Evolutionary conservation across 148 eudicot species (phyloP).

Genomic region (Chenopodium album): DNA sequence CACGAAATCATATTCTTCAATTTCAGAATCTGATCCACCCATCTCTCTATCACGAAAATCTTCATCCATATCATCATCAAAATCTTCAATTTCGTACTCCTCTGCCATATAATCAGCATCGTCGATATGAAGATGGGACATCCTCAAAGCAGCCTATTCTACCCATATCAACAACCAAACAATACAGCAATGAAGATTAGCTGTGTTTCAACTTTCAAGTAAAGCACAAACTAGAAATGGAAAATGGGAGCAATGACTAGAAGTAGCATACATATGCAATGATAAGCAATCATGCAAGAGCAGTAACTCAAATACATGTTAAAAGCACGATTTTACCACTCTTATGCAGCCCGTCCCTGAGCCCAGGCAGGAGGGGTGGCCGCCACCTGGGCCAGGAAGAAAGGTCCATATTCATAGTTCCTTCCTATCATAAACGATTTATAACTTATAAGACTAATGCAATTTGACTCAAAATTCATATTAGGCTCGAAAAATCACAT

Average conservation of each 20-base stretch:
- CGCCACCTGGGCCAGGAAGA: too few species aligned
- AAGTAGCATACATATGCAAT: too few species aligned
- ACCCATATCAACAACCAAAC: background rate
- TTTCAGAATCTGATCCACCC: constrained; percentile 76
- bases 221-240: background rate
- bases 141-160: constrained; percentile 11
- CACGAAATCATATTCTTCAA: constrained; percentile 60
- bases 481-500: too few species aligned
- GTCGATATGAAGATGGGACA: constrained; percentile 57
- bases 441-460: too few species aligned
- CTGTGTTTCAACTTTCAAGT: background rate
- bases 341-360: too few species aligned
- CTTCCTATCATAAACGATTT: too few species aligned
- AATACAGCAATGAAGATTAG: background rate
- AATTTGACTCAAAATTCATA: too few species aligned
- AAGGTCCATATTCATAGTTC: too few species aligned
- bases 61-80: constrained; percentile 62
- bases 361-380: too few species aligned
- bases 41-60: constrained; percentile 52
- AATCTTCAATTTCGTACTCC: constrained; percentile 71
- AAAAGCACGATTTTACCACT: too few species aligned
- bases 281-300: background rate
- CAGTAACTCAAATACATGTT: too few species aligned
- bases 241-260: background rate
- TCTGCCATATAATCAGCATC: constrained; percentile 68